Conservation (phyloP, 2,329 filamentous ascomycete species). For the Graphiopsis chlorocephala region DNA sequence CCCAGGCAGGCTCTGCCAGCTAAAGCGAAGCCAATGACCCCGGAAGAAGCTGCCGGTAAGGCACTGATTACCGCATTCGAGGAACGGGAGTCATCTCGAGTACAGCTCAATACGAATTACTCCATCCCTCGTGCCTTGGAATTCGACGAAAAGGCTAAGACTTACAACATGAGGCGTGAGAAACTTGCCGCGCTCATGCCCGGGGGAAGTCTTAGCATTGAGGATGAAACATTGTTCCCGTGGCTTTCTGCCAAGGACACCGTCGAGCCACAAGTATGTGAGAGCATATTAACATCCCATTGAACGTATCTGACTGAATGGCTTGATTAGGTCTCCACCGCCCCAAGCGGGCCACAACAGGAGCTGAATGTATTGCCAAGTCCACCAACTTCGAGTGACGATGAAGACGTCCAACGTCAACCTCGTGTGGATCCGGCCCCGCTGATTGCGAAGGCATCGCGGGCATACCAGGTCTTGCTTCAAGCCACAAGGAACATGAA, state of each 20-base stretch:
- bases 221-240: conserved; percentile 23
- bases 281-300: neutral
- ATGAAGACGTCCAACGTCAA: neutral
- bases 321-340: neutral
- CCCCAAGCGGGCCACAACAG: neutral
- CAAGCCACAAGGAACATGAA: conserved; percentile 17
- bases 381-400: conserved; percentile 24
- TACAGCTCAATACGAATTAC: conserved; percentile 17
- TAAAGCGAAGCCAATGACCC: neutral
- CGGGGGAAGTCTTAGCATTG: conserved; percentile 21
- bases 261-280: conserved; percentile 1
- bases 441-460: conserved; percentile 13
- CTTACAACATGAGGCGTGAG: conserved; percentile 20
- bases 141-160: conserved; percentile 14
- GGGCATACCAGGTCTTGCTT: conserved; percentile 12
- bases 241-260: conserved; percentile 15
- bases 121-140: conserved; percentile 14
- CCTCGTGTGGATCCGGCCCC: conserved; percentile 6
- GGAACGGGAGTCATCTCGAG: conserved; percentile 21
- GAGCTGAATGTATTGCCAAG: neutral
- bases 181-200: conserved; percentile 21
- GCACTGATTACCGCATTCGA: conserved; percentile 23
- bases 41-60: conserved; percentile 18
- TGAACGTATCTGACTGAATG: neutral
- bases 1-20: neutral